These are phyloP conservation scores for Teunomyces atbi DNA, from an alignment of 805 yeast genomes.

Conservation along the genomic window DNA sequence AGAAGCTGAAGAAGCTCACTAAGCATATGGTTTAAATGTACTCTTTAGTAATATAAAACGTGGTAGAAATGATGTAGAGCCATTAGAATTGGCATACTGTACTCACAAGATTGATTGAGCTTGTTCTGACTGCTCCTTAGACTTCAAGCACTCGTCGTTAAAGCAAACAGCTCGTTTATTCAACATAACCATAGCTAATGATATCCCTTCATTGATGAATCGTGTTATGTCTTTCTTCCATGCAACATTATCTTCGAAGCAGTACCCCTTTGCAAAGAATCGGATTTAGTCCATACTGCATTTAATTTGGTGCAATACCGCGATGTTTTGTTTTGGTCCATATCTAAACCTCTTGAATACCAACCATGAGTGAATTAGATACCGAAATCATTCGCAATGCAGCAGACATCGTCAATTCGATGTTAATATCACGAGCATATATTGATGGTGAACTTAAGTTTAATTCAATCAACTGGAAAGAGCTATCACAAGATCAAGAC, in stretches of 20 bases:
- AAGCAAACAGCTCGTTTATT: too few relatives aligned
- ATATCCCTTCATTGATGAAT: too few relatives aligned
- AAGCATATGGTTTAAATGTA: conserved; percentile 11
- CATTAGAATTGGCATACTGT: neutral
- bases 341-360: neutral
- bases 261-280: too few relatives aligned
- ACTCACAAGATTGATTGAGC: too few relatives aligned
- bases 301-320: neutral
- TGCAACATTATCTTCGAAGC: too few relatives aligned
- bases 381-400: conserved; percentile 36
- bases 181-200: too few relatives aligned
- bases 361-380: conserved; percentile 19
- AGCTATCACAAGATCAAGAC: conserved; percentile 26
- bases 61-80: neutral
- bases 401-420: conserved; percentile 34
- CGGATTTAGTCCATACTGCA: neutral
- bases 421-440: conserved; percentile 35
- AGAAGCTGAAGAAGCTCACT: conserved; percentile 56
- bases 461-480: conserved; percentile 34
- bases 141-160: too few relatives aligned
- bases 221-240: too few relatives aligned
- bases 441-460: conserved; percentile 30
- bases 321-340: conserved; percentile 1
- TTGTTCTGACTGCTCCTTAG: too few relatives aligned
- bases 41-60: conserved; percentile 2